These are phyloP conservation scores for Primulina tabacum DNA, from an alignment of 257 asterid species.

Conservation along the genomic window DNA sequence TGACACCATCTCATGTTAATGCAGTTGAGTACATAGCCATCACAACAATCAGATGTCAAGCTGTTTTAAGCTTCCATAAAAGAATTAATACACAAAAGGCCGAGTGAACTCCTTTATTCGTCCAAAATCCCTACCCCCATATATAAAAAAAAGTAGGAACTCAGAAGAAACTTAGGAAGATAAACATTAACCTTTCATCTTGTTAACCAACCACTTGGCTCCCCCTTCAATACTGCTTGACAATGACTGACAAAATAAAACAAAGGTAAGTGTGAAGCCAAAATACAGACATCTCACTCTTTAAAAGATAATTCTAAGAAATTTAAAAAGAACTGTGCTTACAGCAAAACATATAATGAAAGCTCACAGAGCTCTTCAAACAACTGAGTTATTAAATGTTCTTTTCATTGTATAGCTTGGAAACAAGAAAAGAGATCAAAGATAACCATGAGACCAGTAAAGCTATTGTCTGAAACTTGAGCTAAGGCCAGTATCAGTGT, in stretches of 20 bases:
- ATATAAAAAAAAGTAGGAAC: not conserved
- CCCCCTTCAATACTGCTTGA: constrained; percentile 57
- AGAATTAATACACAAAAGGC: not conserved
- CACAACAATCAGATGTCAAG: not conserved
- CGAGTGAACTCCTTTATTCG: not conserved
- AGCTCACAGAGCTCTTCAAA: not conserved
- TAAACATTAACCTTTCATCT: constrained; percentile 42
- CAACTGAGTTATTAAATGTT: not conserved
- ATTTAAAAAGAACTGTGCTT: not conserved
- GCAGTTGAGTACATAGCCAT: not conserved
- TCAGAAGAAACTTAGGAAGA: not conserved
- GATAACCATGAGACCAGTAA: not conserved
- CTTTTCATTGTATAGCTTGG: not conserved
- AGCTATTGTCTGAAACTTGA: not conserved
- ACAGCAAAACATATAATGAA: not conserved
- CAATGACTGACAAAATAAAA: constrained; percentile 34
- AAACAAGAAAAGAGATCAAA: not conserved
- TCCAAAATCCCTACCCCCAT: not conserved
- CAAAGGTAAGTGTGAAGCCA: constrained; percentile 11
- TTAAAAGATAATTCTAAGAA: not conserved
- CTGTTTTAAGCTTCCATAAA: not conserved
- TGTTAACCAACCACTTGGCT: constrained; percentile 65
- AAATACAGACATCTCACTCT: not conserved
- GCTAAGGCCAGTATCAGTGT: not conserved
- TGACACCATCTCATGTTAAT: not conserved